phyloP scores from a whole-genome alignment of 2,329 filamentous ascomycete genomes.

The Pseudogymnoascus destructans region DNA sequence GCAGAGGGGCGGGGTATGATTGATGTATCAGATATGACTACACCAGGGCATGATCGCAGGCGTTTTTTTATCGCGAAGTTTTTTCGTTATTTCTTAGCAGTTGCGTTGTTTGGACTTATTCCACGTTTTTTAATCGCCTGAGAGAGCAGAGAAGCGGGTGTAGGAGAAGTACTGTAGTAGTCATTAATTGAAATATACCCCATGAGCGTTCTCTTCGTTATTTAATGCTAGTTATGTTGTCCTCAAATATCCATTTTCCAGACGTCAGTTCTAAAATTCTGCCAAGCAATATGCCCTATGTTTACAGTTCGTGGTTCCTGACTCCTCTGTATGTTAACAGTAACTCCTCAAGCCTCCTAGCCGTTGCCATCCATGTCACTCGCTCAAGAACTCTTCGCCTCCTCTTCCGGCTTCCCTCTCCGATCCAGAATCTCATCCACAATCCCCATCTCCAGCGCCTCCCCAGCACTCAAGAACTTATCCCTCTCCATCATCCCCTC shows the following conservation, averaged over 20 bases:
- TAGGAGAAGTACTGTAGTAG: neutral
- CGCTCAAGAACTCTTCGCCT: conserved; percentile 14
- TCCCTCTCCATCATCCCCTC: conserved; percentile 95
- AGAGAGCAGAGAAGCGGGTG: neutral
- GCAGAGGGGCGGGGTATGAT: neutral
- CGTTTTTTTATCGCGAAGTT: conserved; percentile 3
- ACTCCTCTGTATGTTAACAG: neutral
- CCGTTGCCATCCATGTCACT: neutral
- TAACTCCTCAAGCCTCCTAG: neutral
- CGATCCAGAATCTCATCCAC: conserved; percentile 76
- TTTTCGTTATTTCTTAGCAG: conserved; percentile 6
- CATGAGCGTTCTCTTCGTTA: neutral
- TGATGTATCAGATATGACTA: conserved; percentile 7
- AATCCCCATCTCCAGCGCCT: conserved; percentile 81
- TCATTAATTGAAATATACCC: conserved; percentile 5
- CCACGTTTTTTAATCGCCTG: neutral
- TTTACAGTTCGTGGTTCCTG: neutral
- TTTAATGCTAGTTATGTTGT: neutral
- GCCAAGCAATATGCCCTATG: neutral
- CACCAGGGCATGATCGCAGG: conserved; percentile 3
- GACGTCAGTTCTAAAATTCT: neutral
- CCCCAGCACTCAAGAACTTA: conserved; percentile 79
- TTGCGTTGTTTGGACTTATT: conserved; percentile 4
- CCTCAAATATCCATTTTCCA: neutral
- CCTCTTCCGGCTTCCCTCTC: conserved; percentile 36